Conservation (phyloP, 2,329 filamentous ascomycete species). For the Microcyclospora pomicola region DNA sequence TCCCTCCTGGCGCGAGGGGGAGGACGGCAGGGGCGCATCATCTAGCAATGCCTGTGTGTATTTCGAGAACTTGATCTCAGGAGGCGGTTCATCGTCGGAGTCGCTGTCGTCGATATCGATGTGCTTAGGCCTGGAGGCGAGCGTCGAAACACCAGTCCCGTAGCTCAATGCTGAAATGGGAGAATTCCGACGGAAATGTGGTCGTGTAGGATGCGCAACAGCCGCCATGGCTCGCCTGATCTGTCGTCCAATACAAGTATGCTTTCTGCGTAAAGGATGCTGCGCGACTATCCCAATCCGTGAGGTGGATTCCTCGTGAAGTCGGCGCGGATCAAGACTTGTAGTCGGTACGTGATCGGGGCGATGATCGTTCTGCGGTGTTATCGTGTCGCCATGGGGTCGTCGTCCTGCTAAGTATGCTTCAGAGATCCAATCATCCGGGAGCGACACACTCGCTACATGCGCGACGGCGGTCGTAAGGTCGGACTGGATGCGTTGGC, state of each 20-base stretch:
- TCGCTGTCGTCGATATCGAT: slow-evolving; percentile 58
- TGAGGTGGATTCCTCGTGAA: too few species aligned
- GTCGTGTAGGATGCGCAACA: slow-evolving; percentile 19
- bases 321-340: slow-evolving; percentile 2
- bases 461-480: slow-evolving; percentile 7
- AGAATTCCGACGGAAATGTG: slow-evolving; percentile 29
- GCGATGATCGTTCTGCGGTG: slow-evolving; percentile 7
- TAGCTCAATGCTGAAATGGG: slow-evolving; percentile 32
- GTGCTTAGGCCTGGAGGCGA: slow-evolving; percentile 34
- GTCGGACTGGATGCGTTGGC: slow-evolving; percentile 1
- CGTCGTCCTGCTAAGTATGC: slow-evolving; percentile 18
- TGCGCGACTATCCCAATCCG: background rate
- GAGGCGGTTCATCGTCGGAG: slow-evolving; percentile 84
- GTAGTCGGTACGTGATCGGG: slow-evolving; percentile 8
- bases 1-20: slow-evolving; percentile 35
- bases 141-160: slow-evolving; percentile 31
- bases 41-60: slow-evolving; percentile 73
- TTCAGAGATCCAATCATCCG: slow-evolving; percentile 10
- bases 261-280: background rate
- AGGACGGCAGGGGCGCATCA: slow-evolving; percentile 44
- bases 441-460: slow-evolving; percentile 18
- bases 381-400: slow-evolving; percentile 13
- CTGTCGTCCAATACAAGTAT: slow-evolving; percentile 1
- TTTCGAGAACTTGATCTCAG: slow-evolving; percentile 82
- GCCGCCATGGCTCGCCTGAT: slow-evolving; percentile 21